Evolutionary conservation across 768 basidiomycete species (phyloP), one percentile per base, ranked within the genome.

Genomic region (Naganishia antarctica): DNA sequence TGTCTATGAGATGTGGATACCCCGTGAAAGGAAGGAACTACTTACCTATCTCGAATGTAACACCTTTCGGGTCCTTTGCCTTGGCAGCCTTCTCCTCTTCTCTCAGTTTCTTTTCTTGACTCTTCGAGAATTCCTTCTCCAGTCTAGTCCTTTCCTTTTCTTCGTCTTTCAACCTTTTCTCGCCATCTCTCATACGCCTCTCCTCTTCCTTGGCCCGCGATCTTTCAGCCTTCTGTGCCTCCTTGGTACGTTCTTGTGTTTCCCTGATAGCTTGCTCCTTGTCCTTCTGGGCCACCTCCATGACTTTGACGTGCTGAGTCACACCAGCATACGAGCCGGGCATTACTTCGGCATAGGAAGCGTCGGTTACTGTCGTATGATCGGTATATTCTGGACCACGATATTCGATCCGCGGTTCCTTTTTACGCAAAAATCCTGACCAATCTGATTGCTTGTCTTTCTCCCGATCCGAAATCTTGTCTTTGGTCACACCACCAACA

Each of bases 211-310:
- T 57, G 2, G 34, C 34, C n/a, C 53, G 53, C n/a, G 21, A 23
- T 40, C 50, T 63, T 37, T 67, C 66, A 3, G 28, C 40, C 49
- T 60, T 63, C 18, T 57, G 60, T 32, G 18, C 34, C 37, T 65
- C 58, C 31, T 44, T 65, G 2, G 63, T 64, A 7, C 63, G 63
- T 25, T 64, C 63, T 45, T 64, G 63, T n/a, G 34, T 32, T 8
- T 65, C 64, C 21, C 25, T 26, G 37, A 51, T 50, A 16, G 57
- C 57, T 5, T 40, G 53, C 31, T 67, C 61, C 21, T 43, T 16
- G 18, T 57, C 66, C 45, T 60, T 67, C 57, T 63, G 63, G 28
- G 41, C 15, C 15, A 61, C n/a, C 21, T 66, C 65, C 21, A 61
- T 23, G 23, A 51, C 65, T 18, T 48, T 63, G 48, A 63, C 62